Conservation (phyloP, 192 early-diverging fungal species). For the Mortierella claussenii region DNA sequence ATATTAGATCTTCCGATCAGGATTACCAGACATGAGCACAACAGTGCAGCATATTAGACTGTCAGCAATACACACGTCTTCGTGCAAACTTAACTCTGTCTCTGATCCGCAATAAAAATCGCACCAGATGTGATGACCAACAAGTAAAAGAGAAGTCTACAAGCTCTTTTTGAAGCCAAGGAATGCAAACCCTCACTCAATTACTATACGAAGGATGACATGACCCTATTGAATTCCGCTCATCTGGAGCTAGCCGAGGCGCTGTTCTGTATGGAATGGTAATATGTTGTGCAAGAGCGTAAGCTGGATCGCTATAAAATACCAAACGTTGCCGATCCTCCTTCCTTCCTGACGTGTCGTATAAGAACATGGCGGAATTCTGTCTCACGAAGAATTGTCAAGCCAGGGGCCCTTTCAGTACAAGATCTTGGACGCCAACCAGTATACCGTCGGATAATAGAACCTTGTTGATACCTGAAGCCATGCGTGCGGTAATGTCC, state of each 20-base stretch:
- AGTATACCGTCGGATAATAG: neutral
- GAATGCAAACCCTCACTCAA: neutral
- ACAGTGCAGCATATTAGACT: no score
- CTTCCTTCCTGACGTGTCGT: neutral
- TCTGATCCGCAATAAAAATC: no score
- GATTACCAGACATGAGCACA: no score
- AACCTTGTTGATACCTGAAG: neutral
- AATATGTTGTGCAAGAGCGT: neutral
- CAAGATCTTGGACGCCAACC: neutral
- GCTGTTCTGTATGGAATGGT: neutral
- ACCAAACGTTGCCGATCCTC: neutral
- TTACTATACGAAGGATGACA: neutral
- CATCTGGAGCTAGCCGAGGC: neutral
- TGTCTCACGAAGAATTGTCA: neutral
- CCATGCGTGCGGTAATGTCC: neutral
- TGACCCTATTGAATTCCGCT: neutral
- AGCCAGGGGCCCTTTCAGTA: neutral
- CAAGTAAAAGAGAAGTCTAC: neutral
- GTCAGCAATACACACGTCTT: no score
- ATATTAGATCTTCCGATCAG: no score
- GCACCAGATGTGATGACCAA: neutral
- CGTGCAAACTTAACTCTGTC: no score
- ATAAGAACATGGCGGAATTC: neutral
- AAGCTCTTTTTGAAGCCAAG: neutral
- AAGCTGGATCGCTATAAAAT: neutral